Base-by-base conservation (phyloP, 1,139 yeast species). In the Kodamaea ohmeri region DNA sequence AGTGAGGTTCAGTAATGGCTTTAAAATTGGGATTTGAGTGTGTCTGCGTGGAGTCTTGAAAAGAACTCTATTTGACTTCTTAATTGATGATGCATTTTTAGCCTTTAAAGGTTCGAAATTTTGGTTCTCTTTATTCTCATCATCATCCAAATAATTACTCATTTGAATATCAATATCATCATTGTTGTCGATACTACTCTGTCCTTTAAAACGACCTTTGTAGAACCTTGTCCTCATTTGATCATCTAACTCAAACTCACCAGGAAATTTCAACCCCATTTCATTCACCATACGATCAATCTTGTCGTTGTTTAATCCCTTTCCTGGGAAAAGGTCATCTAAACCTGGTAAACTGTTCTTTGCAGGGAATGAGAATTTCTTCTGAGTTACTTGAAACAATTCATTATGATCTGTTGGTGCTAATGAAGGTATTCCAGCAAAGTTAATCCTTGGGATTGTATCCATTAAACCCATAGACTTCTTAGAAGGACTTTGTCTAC, bases 221-320 rank as follows among this genome's bases (percentile, higher is more conserved):
- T 61, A 65, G 29, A 68, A 65, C 17, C 75, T 56, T 2, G 78
- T 67, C 47, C 80, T 62, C 34, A 71, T 61, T 48, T 68, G 73
- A 46, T 65, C 73, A 51, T 74, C 80, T 38, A 55, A 38, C 33
- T 54, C 60, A 9, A 41, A 35, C 40, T 42, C 41, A 32, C 43
- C 49, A 13, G 19, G 36, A 31, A 28, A 39, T 38, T 32, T 39
- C 44, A 32, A 45, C 35, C 41, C 41, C 37, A 65, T 46, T 12
- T 62, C 60, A 38, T 51, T 48, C 25, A 69, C 57, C 45, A 70
- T 52, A 44, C 64, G 65, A 29, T 65, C 67, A 20, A 70, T 58
- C 41, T 69, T 69, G 43, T 61, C 59, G 41, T 67, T 66, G 33
- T 58, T 58, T 34, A 67, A 52, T 39, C 58, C 41, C 34, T 51